These are phyloP conservation scores for Calocybe gangraenosa DNA, from an alignment of 768 basidiomycete genomes.

Conservation along the genomic window DNA sequence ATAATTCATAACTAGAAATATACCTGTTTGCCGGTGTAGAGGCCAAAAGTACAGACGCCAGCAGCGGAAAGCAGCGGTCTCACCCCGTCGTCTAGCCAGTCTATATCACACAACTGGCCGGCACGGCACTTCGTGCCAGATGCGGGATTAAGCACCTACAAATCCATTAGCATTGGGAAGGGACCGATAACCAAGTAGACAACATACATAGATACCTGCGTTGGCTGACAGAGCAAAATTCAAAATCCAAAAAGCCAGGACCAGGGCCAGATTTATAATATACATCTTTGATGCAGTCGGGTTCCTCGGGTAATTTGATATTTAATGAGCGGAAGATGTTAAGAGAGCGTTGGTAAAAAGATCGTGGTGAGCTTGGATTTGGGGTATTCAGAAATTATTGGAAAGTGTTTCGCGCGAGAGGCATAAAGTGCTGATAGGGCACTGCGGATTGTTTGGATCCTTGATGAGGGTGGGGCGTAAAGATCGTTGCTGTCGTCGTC, in stretches of 20 bases:
- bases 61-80: constrained; percentile 44
- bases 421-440: constrained; percentile 1
- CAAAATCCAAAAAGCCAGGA: constrained; percentile 19
- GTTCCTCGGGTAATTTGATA: neutral
- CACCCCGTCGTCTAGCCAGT: constrained; percentile 63
- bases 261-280: constrained; percentile 14
- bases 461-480: constrained; percentile 7
- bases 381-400: neutral
- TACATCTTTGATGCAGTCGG: constrained; percentile 12
- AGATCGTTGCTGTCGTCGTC: constrained; percentile 9
- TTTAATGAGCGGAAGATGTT: constrained; percentile 4
- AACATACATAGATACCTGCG: constrained; percentile 40
- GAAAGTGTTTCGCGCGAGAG: neutral
- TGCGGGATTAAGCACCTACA: constrained; percentile 45
- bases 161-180: neutral
- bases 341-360: constrained; percentile 11
- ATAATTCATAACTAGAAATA: neutral
- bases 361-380: constrained; percentile 3
- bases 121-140: constrained; percentile 43
- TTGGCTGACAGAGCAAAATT: constrained; percentile 23
- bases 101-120: constrained; percentile 47
- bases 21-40: constrained; percentile 58
- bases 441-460: constrained; percentile 1
- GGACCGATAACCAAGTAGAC: neutral
- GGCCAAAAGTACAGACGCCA: constrained; percentile 48